Evolutionary conservation across 805 yeast species (phyloP).

Genomic region (Hanseniaspora osmophila): DNA sequence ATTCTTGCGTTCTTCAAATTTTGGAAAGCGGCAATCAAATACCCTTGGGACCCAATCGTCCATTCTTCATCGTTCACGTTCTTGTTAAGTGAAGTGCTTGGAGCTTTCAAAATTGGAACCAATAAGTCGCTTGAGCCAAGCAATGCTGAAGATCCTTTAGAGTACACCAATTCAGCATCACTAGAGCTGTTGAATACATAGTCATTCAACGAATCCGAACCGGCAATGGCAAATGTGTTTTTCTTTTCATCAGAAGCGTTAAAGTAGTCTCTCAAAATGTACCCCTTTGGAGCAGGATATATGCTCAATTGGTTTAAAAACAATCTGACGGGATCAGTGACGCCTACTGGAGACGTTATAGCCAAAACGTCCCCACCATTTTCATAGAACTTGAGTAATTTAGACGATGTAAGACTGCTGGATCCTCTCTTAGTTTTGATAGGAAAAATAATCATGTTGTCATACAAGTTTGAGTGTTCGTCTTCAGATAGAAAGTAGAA

Average conservation of each 20-base stretch:
- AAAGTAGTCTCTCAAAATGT: conserved; percentile 54
- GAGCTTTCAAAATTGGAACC: conserved; percentile 56
- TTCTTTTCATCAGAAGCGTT: conserved; percentile 9
- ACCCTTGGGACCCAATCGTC: conserved; percentile 74
- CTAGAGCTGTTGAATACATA: conserved; percentile 6
- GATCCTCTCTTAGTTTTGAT: conserved; percentile 33
- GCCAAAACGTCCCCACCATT: conserved; percentile 67
- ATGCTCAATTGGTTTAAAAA: conserved; percentile 74
- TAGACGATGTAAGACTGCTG: conserved; percentile 28
- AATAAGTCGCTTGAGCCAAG: conserved; percentile 54
- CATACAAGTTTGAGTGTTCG: conserved; percentile 25
- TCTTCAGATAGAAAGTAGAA: conserved; percentile 26
- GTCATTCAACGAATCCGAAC: conserved; percentile 7
- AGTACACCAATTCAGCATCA: conserved; percentile 16
- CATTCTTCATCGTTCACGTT: conserved; percentile 39
- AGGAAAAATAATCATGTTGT: conserved; percentile 48
- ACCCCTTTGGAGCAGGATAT: conserved; percentile 65
- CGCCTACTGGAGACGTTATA: conserved; percentile 36
- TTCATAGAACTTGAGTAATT: conserved; percentile 42
- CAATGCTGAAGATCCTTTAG: conserved; percentile 50
- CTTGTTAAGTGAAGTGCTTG: conserved; percentile 48
- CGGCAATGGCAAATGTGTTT: conserved; percentile 9
- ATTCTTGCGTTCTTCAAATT: conserved; percentile 65
- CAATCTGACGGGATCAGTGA: conserved; percentile 48
- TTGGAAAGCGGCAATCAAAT: conserved; percentile 64